Evolutionary conservation across 495 filamentous ascomycete species (phyloP), one percentile per base, ranked within the genome.

Genomic region (Penicillium odoratum): DNA sequence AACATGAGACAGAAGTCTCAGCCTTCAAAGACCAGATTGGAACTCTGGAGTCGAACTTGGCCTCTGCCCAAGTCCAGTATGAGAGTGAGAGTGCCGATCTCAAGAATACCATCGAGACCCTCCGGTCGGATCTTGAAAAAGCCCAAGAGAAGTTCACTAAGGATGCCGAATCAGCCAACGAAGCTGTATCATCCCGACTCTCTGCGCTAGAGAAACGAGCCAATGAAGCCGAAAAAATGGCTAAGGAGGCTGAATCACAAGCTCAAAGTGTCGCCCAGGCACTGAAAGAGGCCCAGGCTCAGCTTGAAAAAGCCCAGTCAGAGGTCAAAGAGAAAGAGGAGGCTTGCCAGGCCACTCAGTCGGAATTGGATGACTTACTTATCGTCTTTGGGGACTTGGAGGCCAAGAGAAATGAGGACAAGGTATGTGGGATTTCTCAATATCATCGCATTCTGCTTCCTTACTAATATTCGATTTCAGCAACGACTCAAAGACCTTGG

Each of bases 351-450:
- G 73, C 83, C 21, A 80, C 80, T 25, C 89, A 93, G 64, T 73
- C 77, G 15, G 91, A 94, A 67, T 73, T 93, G 31, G 91, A 96
- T 61, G 91, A 96, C 71, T 76, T 96, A 62, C 74, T 96, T 38
- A 89, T 94, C 78, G 86, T 96, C 33, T 88, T 96, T 69, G 88
- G 83, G n/a, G 91, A 96, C 64, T 62, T 94, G n/a, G 91, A 96
- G 70, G 88, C 92, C 49, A 95, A 93, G 78, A 78, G 87, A 57
- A 77, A 81, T 9, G 84, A 84, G 56, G 92, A 94, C 65, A 94
- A 92, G 84, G 90, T 91, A 78, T 65, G 79, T 76, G 52, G 58
- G 29, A 33, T 11, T 21, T 40, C 3, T n/a, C 7, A 29, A 10
- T 3, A 8, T 36, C 6, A 51, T 16, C 11, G 13, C 13, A 15